These are phyloP conservation scores for Senna siamea DNA, from an alignment of 306 rosid species.

Conservation along the genomic window DNA sequence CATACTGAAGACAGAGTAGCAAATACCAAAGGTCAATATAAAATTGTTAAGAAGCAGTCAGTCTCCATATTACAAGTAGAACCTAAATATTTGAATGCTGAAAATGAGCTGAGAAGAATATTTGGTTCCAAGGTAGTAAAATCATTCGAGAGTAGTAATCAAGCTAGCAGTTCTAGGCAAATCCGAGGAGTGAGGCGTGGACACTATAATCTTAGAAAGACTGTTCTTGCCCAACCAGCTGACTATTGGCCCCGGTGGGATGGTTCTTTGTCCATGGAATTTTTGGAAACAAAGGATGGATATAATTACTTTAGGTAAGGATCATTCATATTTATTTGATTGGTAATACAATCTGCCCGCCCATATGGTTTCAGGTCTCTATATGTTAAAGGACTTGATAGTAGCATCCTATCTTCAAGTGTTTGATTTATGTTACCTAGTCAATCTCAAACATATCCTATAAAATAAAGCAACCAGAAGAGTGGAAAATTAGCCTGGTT, in stretches of 20 bases:
- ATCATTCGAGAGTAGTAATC: constrained; percentile 80
- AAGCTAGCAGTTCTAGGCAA: constrained; percentile 82
- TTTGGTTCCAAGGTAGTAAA: constrained; percentile 96
- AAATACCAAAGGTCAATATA: constrained; percentile 40
- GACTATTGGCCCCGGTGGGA: constrained; percentile 92
- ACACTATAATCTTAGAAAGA: constrained; percentile 66
- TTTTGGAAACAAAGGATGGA: constrained; percentile 64
- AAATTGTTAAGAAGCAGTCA: constrained; percentile 45
- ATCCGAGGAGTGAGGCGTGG: constrained; percentile 77
- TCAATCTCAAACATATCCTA: not conserved
- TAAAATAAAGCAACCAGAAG: constrained; percentile 10
- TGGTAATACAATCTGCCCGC: not conserved
- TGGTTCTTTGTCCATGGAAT: constrained; percentile 87
- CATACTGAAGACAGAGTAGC: constrained; percentile 41
- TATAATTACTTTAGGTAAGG: constrained; percentile 72
- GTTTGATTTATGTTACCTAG: constrained; percentile 11
- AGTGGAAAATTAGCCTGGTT: not conserved
- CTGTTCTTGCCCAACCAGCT: constrained; percentile 75
- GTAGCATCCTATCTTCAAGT: constrained; percentile 21
- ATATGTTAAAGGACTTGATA: constrained; percentile 13
- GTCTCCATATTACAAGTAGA: constrained; percentile 65
- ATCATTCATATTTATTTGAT: constrained; percentile 21
- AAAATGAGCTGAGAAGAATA: constrained; percentile 84
- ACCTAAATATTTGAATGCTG: constrained; percentile 87
- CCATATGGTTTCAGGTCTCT: not conserved